A percentile compares a stretch with the other conserved stretches of the same genome.
Conservation (phyloP, 257 asterid species). For the Scutellaria minor region DNA sequence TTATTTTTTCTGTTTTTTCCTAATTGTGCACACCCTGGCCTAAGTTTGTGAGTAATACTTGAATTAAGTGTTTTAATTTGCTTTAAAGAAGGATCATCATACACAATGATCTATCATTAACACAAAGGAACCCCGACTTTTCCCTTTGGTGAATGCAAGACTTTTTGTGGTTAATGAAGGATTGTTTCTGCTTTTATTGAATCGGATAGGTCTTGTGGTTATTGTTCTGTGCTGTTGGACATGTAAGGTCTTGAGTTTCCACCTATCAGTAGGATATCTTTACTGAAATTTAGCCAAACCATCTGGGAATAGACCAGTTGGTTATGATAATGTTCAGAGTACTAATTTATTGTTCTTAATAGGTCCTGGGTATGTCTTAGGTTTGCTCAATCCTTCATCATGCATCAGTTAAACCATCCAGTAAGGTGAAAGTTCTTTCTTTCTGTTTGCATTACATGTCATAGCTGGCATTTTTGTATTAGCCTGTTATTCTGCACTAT, state of each 20-base stretch:
- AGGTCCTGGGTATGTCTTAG: neutral
- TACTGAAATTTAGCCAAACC: neutral
- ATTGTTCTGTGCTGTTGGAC: neutral
- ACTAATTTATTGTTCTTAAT: constrained; percentile 11
- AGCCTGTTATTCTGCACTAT: neutral
- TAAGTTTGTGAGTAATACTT: no score
- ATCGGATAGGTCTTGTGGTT: neutral
- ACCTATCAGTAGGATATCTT: neutral
- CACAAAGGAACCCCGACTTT: no score
- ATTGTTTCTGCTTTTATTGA: neutral
- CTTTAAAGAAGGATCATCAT: no score
- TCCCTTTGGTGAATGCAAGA: neutral
- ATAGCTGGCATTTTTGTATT: neutral
- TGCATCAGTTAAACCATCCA: constrained; percentile 10
- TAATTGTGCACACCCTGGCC: no score
- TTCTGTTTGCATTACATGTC: neutral
- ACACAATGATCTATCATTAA: no score
- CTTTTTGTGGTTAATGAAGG: constrained; percentile 11
- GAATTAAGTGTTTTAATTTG: no score
- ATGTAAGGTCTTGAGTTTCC: constrained; percentile 2
- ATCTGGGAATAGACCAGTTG: constrained; percentile 1
- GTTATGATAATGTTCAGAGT: constrained; percentile 22
- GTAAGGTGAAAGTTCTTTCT: constrained; percentile 31
- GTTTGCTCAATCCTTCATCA: neutral
- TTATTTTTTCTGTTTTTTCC: no score